Percentiles rank a stretch among this genome's conserved stretches.
phyloP scores from a whole-genome alignment of 306 rosid genomes.

The Quercus cerris region DNA sequence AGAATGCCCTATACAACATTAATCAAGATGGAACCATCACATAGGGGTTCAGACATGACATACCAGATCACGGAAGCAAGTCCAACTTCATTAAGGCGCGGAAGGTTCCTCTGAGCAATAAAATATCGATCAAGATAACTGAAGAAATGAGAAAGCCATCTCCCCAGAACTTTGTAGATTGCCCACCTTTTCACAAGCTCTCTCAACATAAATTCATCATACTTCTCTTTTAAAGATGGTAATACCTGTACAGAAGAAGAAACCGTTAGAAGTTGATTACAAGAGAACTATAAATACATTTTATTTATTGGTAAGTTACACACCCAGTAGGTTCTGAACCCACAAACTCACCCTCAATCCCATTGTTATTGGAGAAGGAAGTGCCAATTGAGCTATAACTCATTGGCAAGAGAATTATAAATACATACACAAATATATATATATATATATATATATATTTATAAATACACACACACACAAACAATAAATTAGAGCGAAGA shows the following conservation, averaged over 20 bases:
- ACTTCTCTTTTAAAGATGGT: constrained; percentile 67
- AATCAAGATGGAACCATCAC: not conserved
- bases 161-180: constrained; percentile 67
- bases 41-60: constrained; percentile 10
- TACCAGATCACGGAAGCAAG: constrained; percentile 68
- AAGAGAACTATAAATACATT: not conserved
- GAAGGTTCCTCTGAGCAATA: constrained; percentile 45
- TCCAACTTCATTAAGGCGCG: constrained; percentile 58
- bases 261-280: not conserved
- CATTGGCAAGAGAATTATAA: not conserved
- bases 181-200: constrained; percentile 82
- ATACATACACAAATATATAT: not conserved
- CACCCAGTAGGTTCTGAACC: too few species aligned
- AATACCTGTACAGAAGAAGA: constrained; percentile 45
- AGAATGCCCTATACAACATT: not conserved
- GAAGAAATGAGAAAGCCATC: constrained; percentile 67
- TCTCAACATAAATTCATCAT: constrained; percentile 60
- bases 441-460: too few species aligned
- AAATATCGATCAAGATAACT: constrained; percentile 53
- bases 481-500: not conserved
- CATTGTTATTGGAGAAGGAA: too few species aligned
- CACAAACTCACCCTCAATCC: too few species aligned
- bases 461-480: too few species aligned
- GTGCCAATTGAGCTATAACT: too few species aligned
- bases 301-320: too few species aligned